Evolutionary conservation across 208 protist genomes (phyloP).

Genomic region (Trypanosoma caninum): DNA sequence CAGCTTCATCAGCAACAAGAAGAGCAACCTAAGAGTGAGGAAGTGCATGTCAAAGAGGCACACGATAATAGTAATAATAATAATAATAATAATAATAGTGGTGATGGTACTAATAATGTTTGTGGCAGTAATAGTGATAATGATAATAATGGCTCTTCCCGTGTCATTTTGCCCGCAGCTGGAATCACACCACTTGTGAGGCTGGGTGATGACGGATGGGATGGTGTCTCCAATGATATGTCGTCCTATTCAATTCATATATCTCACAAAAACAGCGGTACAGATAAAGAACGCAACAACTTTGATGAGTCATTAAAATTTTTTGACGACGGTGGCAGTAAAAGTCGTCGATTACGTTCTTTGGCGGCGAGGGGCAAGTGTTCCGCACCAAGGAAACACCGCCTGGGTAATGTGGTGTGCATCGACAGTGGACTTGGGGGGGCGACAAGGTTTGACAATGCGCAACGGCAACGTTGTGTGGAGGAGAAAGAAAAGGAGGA

Average conservation of each 20-base stretch:
- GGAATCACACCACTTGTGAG: not conserved
- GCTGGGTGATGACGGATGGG: not conserved
- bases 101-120: not conserved
- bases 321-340: not conserved
- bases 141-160: too few relatives aligned
- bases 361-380: constrained; percentile 5
- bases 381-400: constrained; percentile 2
- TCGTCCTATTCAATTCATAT: not conserved
- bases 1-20: not conserved
- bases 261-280: too few relatives aligned
- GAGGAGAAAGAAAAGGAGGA: not conserved
- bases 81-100: too few relatives aligned
- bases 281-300: too few relatives aligned
- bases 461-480: too few relatives aligned
- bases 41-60: too few relatives aligned
- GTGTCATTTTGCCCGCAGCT: not conserved
- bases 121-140: too few relatives aligned
- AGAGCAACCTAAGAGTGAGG: not conserved
- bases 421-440: not conserved
- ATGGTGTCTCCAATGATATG: constrained; percentile 13
- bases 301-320: too few relatives aligned
- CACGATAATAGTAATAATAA: too few relatives aligned
- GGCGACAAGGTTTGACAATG: not conserved
- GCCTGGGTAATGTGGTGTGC: constrained; percentile 18
- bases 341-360: not conserved